A percentile compares a stretch with the other conserved stretches of the same genome.
Conservation (phyloP, 768 basidiomycete genomes). For the Amylocystis lapponica region DNA sequence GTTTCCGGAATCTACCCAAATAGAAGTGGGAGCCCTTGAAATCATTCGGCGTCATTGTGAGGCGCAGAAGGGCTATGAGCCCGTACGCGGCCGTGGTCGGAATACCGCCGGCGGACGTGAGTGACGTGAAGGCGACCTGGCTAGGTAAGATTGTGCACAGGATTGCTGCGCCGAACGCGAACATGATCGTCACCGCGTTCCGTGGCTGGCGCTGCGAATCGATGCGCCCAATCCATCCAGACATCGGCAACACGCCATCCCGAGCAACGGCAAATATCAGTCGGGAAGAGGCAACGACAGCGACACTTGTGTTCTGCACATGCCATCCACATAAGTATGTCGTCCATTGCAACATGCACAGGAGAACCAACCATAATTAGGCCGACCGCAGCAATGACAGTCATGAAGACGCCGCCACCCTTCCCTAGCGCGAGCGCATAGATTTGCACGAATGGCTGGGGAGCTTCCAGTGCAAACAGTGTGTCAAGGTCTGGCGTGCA, state of each 20-base stretch:
- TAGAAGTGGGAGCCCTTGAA: slow-evolving; percentile 73
- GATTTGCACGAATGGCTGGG: slow-evolving; percentile 88
- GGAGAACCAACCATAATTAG: slow-evolving; percentile 61
- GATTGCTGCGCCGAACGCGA: slow-evolving; percentile 63
- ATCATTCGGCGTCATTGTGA: slow-evolving; percentile 70
- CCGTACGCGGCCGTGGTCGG: slow-evolving; percentile 89
- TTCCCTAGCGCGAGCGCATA: slow-evolving; percentile 81
- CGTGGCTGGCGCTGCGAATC: slow-evolving; percentile 66
- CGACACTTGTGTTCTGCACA: slow-evolving; percentile 79
- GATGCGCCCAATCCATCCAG: slow-evolving; percentile 76
- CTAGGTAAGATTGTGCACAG: slow-evolving; percentile 89
- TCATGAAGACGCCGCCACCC: slow-evolving; percentile 82
- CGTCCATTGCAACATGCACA: not conserved
- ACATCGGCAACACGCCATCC: slow-evolving; percentile 84
- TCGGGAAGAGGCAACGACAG: slow-evolving; percentile 84
- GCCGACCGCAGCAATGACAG: slow-evolving; percentile 75
- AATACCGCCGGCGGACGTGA: slow-evolving; percentile 80
- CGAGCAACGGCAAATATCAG: slow-evolving; percentile 92
- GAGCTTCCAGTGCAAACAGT: slow-evolving; percentile 70
- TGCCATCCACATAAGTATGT: no score
- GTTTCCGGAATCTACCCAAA: slow-evolving; percentile 58
- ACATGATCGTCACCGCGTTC: slow-evolving; percentile 86
- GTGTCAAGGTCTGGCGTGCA: slow-evolving; percentile 76
- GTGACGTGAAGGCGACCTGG: slow-evolving; percentile 87
- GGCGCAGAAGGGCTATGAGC: slow-evolving; percentile 68